Evolutionary conservation across 345 rosid species (phyloP), one percentile per base, ranked within the genome.

Genomic region (Balakata baccata): DNA sequence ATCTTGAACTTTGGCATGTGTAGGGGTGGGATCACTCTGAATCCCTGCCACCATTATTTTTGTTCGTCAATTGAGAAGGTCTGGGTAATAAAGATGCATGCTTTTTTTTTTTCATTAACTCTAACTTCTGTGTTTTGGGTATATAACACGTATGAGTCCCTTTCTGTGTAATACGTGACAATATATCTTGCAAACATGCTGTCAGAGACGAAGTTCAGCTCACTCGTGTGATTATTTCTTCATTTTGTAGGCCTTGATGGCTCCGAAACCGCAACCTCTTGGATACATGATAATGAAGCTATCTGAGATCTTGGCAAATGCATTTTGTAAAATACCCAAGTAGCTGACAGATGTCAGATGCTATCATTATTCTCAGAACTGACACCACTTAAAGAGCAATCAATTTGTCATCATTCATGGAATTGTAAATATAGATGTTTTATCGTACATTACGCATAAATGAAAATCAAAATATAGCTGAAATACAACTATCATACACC

Each of bases 231-330:
- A 52, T 61, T 50, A 18, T 74, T 5, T 57, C 11, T 60, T 49
- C 23, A 17, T 73, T 58, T 68, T 74, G 75, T 38, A 83, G 86
- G 82, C 43, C 57, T 41, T 67, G 78, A 50, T 22, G 70, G 39
- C 16, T 47, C 4, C 11, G 57, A 37, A 72, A 47, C 64, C 23
- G 61, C 67, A 8, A n/a, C 29, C 1, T 22, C 73, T 0, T 76
- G 79, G 51, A 37, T 69, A 37, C 64, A 77, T 41, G 79, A 67
- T 45, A 47, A 25, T 23, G 77, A 75, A 74, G 69, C 75, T 10
- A 54, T 77, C 38, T 83, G 70, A 75, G 65, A 53, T 51, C 68
- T 22, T 6, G 62, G 68, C 14, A 29, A 10, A 51, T 68, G 16
- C 34, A 17, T 53, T 53, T 16, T 39, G 59, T 64, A 68, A 10